phyloP scores from a whole-genome alignment of 2,329 filamentous ascomycete genomes.

The Hirsutella rhossiliensis region DNA sequence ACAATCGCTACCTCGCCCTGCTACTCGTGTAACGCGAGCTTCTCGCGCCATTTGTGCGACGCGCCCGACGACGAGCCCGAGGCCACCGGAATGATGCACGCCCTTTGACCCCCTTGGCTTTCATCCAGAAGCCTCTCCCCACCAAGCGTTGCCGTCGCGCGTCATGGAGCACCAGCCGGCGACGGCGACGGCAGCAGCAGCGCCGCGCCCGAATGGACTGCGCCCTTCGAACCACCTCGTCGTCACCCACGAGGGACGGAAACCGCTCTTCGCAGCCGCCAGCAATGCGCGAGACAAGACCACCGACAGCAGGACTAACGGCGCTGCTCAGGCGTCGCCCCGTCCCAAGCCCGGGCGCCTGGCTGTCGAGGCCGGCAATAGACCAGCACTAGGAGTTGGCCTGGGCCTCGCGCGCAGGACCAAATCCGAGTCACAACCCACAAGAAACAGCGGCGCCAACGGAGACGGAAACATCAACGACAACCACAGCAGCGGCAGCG shows the following conservation, averaged over 20 bases:
- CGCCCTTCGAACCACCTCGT: constrained; percentile 12
- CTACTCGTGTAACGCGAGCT: too few relatives aligned
- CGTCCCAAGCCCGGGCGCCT: neutral
- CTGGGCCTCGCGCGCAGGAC: constrained; percentile 8
- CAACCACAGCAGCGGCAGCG: neutral
- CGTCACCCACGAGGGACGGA: constrained; percentile 27
- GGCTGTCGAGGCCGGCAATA: neutral
- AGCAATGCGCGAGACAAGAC: constrained; percentile 6
- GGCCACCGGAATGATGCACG: too few relatives aligned
- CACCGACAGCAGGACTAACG: constrained; percentile 1
- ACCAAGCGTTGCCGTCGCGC: too few relatives aligned
- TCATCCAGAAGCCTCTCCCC: too few relatives aligned
- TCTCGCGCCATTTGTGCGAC: too few relatives aligned
- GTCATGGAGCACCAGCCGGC: too few relatives aligned
- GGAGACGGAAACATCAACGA: neutral
- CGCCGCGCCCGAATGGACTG: neutral
- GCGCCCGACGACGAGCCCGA: too few relatives aligned
- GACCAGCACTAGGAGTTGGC: neutral
- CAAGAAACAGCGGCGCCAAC: neutral
- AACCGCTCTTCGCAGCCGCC: constrained; percentile 24
- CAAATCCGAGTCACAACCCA: constrained; percentile 11
- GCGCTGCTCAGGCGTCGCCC: constrained; percentile 7
- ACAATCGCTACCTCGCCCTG: too few relatives aligned
- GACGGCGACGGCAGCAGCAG: neutral
- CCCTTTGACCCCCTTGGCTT: too few relatives aligned